Evolutionary conservation across 2,329 filamentous ascomycete genomes (phyloP).

Genomic region (Fonsecaea multimorphosa): DNA sequence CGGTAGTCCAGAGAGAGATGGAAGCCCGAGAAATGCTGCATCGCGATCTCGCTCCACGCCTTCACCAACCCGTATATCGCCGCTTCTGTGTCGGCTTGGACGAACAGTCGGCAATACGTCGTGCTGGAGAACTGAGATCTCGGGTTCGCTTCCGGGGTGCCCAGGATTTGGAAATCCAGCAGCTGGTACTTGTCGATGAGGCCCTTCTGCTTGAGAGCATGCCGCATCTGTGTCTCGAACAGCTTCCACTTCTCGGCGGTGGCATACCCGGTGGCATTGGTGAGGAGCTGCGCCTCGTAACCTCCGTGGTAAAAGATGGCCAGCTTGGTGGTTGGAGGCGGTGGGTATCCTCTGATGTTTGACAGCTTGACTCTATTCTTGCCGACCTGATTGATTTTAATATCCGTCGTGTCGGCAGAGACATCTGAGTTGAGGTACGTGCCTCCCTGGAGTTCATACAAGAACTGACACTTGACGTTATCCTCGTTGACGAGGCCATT

Average conservation of each 20-base stretch:
- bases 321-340: slow-evolving; percentile 60
- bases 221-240: slow-evolving; percentile 35
- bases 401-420: slow-evolving; percentile 33
- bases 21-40: slow-evolving; percentile 56
- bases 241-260: slow-evolving; percentile 58
- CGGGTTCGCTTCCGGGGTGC: slow-evolving; percentile 49
- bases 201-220: slow-evolving; percentile 47
- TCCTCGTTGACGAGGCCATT: slow-evolving; percentile 53
- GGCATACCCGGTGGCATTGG: slow-evolving; percentile 58
- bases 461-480: slow-evolving; percentile 55
- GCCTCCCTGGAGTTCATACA: slow-evolving; percentile 58
- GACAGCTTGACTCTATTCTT: slow-evolving; percentile 44
- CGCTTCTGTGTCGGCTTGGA: slow-evolving; percentile 44
- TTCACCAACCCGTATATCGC: slow-evolving; percentile 34
- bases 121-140: slow-evolving; percentile 51
- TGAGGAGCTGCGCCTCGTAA: slow-evolving; percentile 54
- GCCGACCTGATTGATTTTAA: slow-evolving; percentile 47
- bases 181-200: slow-evolving; percentile 53
- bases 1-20: slow-evolving; percentile 53
- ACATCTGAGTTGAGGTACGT: slow-evolving; percentile 58
- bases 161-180: slow-evolving; percentile 61
- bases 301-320: slow-evolving; percentile 59
- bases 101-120: slow-evolving; percentile 55
- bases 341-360: slow-evolving; percentile 51
- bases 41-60: slow-evolving; percentile 37